Evolutionary conservation across 306 rosid genomes (phyloP).

Genomic region (Quercus cerris): DNA sequence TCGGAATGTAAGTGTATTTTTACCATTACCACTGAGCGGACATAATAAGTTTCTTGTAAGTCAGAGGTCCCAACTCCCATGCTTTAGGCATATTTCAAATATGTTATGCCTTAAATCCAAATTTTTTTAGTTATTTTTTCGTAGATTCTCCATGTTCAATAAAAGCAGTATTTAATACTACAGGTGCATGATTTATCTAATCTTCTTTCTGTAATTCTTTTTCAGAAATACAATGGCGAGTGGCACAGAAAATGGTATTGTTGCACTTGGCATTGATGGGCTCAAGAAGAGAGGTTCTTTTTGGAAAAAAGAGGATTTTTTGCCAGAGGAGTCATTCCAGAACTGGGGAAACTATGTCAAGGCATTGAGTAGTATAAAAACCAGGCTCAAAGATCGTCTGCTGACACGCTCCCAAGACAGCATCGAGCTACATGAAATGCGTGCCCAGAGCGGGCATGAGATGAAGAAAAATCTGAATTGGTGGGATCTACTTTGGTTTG

Average conservation of each 20-base stretch:
- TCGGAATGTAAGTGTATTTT: too few species aligned
- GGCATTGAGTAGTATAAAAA: slow-evolving; percentile 14
- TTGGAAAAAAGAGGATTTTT: slow-evolving; percentile 23
- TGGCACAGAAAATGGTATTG: not conserved
- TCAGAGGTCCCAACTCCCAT: too few species aligned
- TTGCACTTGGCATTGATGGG: not conserved
- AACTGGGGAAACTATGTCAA: slow-evolving; percentile 24
- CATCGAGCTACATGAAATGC: slow-evolving; percentile 19
- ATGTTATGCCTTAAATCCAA: too few species aligned
- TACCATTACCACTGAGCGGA: too few species aligned
- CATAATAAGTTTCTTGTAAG: too few species aligned
- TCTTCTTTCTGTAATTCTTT: not conserved
- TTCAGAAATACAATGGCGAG: slow-evolving; percentile 1
- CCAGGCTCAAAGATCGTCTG: slow-evolving; percentile 20
- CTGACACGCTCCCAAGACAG: slow-evolving; percentile 13
- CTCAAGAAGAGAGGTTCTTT: not conserved
- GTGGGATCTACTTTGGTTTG: slow-evolving; percentile 38
- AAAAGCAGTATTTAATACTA: too few species aligned
- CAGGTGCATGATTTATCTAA: not conserved
- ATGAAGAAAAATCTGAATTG: slow-evolving; percentile 34
- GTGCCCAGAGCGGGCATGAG: slow-evolving; percentile 18
- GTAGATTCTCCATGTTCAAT: too few species aligned
- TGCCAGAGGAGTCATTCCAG: slow-evolving; percentile 37
- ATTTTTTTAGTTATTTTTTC: too few species aligned
- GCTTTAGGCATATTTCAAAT: too few species aligned